These are phyloP conservation scores for Arxiozyma heterogenica DNA, from an alignment of 1,139 yeast genomes.

Conservation along the genomic window DNA sequence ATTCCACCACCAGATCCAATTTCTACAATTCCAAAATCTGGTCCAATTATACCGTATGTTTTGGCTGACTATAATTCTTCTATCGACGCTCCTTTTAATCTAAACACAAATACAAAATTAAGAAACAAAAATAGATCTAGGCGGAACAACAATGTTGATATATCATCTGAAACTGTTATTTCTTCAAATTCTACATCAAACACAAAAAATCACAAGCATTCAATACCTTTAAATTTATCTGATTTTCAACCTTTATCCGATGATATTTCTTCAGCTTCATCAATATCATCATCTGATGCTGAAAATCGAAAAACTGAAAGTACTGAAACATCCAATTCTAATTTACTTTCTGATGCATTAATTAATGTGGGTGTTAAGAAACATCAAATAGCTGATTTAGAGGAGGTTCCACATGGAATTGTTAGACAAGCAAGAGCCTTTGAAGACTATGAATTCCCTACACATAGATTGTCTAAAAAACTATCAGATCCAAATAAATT, in stretches of 20 bases:
- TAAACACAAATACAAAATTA: conserved; percentile 10
- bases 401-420: conserved; percentile 93
- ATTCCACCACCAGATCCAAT: conserved; percentile 64
- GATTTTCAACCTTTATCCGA: conserved; percentile 39
- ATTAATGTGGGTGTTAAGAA: conserved; percentile 38
- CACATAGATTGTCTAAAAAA: conserved; percentile 68
- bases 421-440: conserved; percentile 72
- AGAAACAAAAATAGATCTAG: background rate
- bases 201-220: conserved; percentile 1
- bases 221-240: conserved; percentile 38
- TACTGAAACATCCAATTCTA: conserved; percentile 5
- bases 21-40: conserved; percentile 62
- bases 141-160: background rate
- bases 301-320: background rate
- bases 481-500: conserved; percentile 68
- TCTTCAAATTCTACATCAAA: background rate
- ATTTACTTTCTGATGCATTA: conserved; percentile 26
- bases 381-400: conserved; percentile 80
- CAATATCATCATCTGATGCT: background rate
- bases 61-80: conserved; percentile 65
- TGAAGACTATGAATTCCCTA: conserved; percentile 68
- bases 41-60: conserved; percentile 68
- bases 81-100: conserved; percentile 67
- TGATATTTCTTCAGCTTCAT: conserved; percentile 32
- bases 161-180: background rate